Percentiles rank a stretch among this genome's conserved stretches.
These are phyloP conservation scores for Mycena pura DNA, from an alignment of 768 basidiomycete species.

Conservation along the genomic window DNA sequence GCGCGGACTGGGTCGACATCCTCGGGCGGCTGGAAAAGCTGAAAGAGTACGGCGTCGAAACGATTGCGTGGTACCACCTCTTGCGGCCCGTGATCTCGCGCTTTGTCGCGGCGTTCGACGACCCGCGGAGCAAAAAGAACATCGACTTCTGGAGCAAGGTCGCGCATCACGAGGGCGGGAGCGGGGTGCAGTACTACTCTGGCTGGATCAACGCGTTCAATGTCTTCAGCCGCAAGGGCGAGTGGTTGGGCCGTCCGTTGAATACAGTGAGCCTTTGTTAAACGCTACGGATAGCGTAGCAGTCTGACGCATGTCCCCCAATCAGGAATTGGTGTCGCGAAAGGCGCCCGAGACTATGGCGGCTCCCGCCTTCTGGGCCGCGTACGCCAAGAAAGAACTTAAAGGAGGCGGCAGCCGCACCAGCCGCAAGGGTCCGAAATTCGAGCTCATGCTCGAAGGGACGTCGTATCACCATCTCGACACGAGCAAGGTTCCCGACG, in stretches of 20 bases:
- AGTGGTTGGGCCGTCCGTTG: slow-evolving; percentile 12
- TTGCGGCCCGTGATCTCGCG: slow-evolving; percentile 3
- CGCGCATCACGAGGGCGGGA: slow-evolving; percentile 16
- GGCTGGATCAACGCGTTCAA: slow-evolving; percentile 28
- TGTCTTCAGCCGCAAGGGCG: slow-evolving; percentile 20
- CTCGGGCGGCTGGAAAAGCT: slow-evolving; percentile 29
- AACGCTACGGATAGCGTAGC: no score
- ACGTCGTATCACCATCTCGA: slow-evolving; percentile 12
- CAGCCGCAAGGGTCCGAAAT: no score
- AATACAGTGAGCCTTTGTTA: neutral
- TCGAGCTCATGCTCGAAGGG: neutral
- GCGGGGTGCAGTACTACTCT: neutral
- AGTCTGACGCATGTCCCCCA: no score
- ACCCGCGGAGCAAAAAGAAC: neutral
- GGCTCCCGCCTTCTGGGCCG: neutral
- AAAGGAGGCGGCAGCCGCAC: no score
- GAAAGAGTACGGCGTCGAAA: no score
- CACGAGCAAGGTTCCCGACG: no score
- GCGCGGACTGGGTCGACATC: slow-evolving; percentile 29
- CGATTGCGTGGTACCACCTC: slow-evolving; percentile 21
- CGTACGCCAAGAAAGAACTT: neutral
- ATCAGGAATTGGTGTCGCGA: no score
- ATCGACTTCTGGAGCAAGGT: neutral
- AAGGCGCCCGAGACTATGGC: neutral
- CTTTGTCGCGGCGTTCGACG: slow-evolving; percentile 5